Base-by-base conservation (phyloP, 2,329 filamentous ascomycete genomes). In the Fonsecaea multimorphosa region DNA sequence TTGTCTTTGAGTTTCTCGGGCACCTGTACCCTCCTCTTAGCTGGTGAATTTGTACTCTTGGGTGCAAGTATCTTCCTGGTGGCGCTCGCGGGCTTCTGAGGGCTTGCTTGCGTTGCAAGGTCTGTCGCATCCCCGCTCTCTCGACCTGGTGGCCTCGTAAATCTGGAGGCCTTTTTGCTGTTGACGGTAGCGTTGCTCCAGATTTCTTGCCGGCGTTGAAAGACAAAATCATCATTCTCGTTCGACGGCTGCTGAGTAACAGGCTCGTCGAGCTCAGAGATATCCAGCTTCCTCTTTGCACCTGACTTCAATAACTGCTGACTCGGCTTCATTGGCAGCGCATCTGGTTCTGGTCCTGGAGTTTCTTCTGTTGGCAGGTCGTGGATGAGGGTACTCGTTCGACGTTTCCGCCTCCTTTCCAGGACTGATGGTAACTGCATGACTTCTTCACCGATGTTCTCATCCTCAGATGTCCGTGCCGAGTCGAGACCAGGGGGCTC, bases 321-420 rank as follows among this genome's bases (percentile, higher is more conserved):
- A 29, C 36, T 51, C 8, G 59, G 38, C 38, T 54, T 61, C 31
- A 32, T 19, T 14, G 53, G 12, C 16, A 27, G 55, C 38, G 27
- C 19, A 38, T n/a, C n/a, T n/a, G n/a, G n/a, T 4, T 58, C 38
- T 49, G 40, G 56, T 19, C 67, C 52, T 8, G 58, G 51, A 24
- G 72, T 71, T 19, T 73, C 72, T 24, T 78, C 77, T 2, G 75
- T 72, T 1, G 78, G 44, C 62, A 84, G 79, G 3, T 74, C 76
- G 76, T 81, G 67, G 24, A 74, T n/a, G 74, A 80, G 54, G 75
- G 79, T 72, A 61, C 82, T 83, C 68, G 85, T 84, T 68, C 83
- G 80, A 60, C 84, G 77, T 73, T 81, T 85, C 65, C 79, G 78
- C 67, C 84, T 77, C 8, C 80, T 85, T 71, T 86, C 84, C 3